Conservation (phyloP, 2,329 filamentous ascomycete genomes). For the Harringtonia lauricola region DNA sequence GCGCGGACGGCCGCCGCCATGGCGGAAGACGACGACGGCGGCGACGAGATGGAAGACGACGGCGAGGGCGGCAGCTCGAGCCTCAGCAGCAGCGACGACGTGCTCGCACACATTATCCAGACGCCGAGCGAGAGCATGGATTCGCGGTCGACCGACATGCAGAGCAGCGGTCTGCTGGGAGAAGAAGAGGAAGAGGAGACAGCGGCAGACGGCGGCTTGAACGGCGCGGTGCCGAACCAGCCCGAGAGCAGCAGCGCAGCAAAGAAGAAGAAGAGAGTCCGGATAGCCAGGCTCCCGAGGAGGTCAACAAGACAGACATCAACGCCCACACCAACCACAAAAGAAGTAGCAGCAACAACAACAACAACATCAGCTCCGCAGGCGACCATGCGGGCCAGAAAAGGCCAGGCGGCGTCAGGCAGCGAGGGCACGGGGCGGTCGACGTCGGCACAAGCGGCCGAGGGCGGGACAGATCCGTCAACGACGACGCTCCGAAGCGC, state of each 20-base stretch:
- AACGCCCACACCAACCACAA: constrained; percentile 2
- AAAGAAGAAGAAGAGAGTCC: constrained; percentile 8
- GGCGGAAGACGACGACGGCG: constrained; percentile 24
- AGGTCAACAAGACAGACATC: neutral
- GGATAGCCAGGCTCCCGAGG: neutral
- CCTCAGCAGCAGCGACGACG: constrained; percentile 36
- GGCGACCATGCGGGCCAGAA: neutral
- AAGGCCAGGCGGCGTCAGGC: neutral
- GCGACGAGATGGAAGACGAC: constrained; percentile 17
- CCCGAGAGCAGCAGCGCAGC: neutral
- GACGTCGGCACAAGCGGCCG: constrained; percentile 5
- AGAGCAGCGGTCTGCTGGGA: neutral
- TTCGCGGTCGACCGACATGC: neutral
- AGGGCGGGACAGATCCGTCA: constrained; percentile 18
- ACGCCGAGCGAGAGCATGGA: constrained; percentile 33
- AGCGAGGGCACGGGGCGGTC: constrained; percentile 1
- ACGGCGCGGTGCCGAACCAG: constrained; percentile 15
- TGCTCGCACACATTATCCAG: constrained; percentile 38
- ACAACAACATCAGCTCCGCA: neutral
- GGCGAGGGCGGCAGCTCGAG: constrained; percentile 16
- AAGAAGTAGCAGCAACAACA: constrained; percentile 3
- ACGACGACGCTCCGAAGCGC: constrained; percentile 21
- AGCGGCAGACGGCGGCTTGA: constrained; percentile 30
- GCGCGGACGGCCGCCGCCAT: constrained; percentile 18
- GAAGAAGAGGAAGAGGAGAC: constrained; percentile 9